These are phyloP conservation scores for Malassezia caprae DNA, from an alignment of 1,284 basidiomycete species.

Conservation along the genomic window DNA sequence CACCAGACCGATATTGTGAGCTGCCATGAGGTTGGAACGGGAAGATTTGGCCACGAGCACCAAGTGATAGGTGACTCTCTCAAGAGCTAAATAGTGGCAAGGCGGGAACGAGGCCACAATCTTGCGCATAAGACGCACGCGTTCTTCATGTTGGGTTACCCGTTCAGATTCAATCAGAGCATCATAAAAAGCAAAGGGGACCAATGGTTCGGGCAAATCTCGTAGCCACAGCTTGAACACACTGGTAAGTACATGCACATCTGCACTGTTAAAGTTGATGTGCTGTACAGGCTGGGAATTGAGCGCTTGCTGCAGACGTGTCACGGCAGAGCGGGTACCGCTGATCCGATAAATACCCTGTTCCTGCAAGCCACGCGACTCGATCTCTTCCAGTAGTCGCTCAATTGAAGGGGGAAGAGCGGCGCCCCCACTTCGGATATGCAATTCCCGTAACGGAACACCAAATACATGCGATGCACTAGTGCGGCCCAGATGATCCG, in stretches of 20 bases:
- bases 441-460: slow-evolving; percentile 26
- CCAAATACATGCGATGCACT: slow-evolving; percentile 28
- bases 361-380: slow-evolving; percentile 41
- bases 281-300: slow-evolving; percentile 27
- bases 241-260: slow-evolving; percentile 43
- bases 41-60: slow-evolving; percentile 34
- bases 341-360: slow-evolving; percentile 47
- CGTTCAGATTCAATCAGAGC: slow-evolving; percentile 38
- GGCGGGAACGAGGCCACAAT: slow-evolving; percentile 39
- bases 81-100: slow-evolving; percentile 37
- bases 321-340: slow-evolving; percentile 38
- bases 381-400: slow-evolving; percentile 43
- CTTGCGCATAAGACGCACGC: slow-evolving; percentile 39
- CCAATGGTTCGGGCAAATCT: slow-evolving; percentile 44
- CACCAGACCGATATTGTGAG: slow-evolving; percentile 45
- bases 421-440: slow-evolving; percentile 24
- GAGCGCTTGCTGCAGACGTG: slow-evolving; percentile 29
- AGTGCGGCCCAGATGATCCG: slow-evolving; percentile 5
- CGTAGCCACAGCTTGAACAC: slow-evolving; percentile 44
- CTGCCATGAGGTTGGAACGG: slow-evolving; percentile 41
- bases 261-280: slow-evolving; percentile 29
- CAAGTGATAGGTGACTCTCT: slow-evolving; percentile 37
- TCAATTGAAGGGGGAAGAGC: slow-evolving; percentile 38
- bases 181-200: slow-evolving; percentile 43
- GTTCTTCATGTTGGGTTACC: slow-evolving; percentile 33